Base-by-base conservation (phyloP, 129 eudicot species). In the Oenanthe sinensis region DNA sequence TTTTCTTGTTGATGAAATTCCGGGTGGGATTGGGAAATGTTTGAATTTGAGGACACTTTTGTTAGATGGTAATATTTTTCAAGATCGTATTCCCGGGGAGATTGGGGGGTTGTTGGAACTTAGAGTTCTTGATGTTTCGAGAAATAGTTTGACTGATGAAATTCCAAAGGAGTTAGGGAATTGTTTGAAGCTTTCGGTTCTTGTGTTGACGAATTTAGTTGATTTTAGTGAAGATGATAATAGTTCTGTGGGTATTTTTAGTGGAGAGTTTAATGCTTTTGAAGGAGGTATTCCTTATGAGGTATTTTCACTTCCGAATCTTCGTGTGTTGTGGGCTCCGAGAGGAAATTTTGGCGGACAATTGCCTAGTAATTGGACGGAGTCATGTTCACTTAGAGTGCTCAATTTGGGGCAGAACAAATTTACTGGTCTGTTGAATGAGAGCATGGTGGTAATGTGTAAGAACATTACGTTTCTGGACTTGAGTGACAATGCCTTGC, bases 261-360 rank as follows among this genome's bases (percentile, higher is more conserved):
- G 80, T 39, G 86, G 83, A 37, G 87, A 84, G 15, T 84, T 80
- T 48, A 84, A 84, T 77, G 81, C 84, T n/a, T 84, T 84, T 80
- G 84, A 80, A 14, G 87, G 87, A 33, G 71, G 79, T 37, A 19
- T 84, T 42, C 87, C 87, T 47, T 19, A 17, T 24, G 84, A 80
- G 55, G n/a, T 84, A 1, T 77, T 80, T n/a, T 52, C 71, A 74
- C 72, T 84, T 71, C 84, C 84, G 17, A 77, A 77, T 54, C 80
- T 84, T 65, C 55, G 24, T 44, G 46, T 84, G 11, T 58, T 84
- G 36, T 84, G 87, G 87, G 87, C 84, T 47, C 87, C 87, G 26
- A 80, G 87, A 62, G 87, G 84, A 12, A 80, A 80, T 80, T 76
- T 84, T 58, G 84, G 76, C 7, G 87, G 87, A 26, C 75, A 28